Base-by-base conservation (phyloP, 2,329 filamentous ascomycete genomes). In the Aspergillus vadensis region DNA sequence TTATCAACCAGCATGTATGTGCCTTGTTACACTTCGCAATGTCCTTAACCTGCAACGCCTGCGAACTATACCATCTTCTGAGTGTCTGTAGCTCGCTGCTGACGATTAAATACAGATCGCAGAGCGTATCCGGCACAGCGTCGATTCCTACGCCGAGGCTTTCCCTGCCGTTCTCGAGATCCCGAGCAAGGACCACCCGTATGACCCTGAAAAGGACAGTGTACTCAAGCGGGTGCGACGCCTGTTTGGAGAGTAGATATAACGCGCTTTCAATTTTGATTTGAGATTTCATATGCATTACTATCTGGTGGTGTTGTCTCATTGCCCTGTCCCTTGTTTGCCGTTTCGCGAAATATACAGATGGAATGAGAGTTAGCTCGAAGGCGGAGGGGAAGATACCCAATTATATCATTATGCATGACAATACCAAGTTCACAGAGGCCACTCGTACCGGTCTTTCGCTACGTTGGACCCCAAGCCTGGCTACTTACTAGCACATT, bases 131-230 rank as follows among this genome's bases (percentile, higher is more conserved):
- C 87, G 95, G 76, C 86, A 94, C 75, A 88, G 89, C 63, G 89
- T 99, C 68, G 95, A 99, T 77, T 88, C 87, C 39, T 97, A 96
- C 79, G 94, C 92, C 19, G 91, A 94, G 53, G 93, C 95, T 4
- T 99, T 99, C 79, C 95, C 95, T n/a, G 89, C 92, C 21, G 85
- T 99, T 57, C 87, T 99, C 60, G 95, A 99, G 79, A 98, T 99
- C 63, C 95, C 95, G 23, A 96, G 92, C 80, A 99, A 99, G 83
- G 95, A 99, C 77, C 95, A 99, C 76, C 95, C 95, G 2, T 99
- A 99, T 74, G 94, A 99, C 71, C 95, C 95, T 0, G 95, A 99
- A 80, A 99, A 99, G 83, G 95, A 99, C 77, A 98, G 94, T 74
- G 94, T 99, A 47, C 78, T 99, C 79, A 91, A 93, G 80, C 86